Base-by-base conservation (phyloP, 257 asterid genomes). In the Solanum pennellii region DNA sequence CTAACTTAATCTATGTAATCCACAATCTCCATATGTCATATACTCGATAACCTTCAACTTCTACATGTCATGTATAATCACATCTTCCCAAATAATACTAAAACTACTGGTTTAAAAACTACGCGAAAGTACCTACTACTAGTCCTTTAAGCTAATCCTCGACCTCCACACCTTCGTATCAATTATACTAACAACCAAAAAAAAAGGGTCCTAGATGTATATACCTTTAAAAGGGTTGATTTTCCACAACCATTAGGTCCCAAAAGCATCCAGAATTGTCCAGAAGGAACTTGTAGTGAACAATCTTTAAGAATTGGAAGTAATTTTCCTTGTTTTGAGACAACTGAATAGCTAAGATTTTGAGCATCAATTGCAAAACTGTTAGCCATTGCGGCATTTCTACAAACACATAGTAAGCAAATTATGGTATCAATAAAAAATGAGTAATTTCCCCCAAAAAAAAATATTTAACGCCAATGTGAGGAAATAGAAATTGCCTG, bases 231-330 rank as follows among this genome's bases (percentile, higher is more conserved):
- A 41, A 96, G 97, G n/a, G 99, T 96, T 29, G 98, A 95, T 92
- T 96, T 96, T 82, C 99, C 99, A 76, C 94, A 96, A 59, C 98
- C 99, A 88, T 96, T 96, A 84, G 98, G 98, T 83, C 98, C 99
- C 33, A 96, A 98, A 87, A 96, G 98, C 99, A 96, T 96, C 98
- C 99, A 96, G 37, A 96, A 93, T 92, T 95, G 97, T 41, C 99
- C 98, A 52, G 96, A 86, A 35, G 99, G 98, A 87, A 96, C 91
- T 88, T 87, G 84, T 69, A 96, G 89, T 29, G 97, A 93, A 89
- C 99, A 96, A 88, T 94, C 95, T 27, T 93, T 93, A 79, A 96
- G 94, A 86, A 96, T 93, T n/a, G 95, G 94, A 31, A 92, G 60
- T 14, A 73, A 23, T 71, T 86, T 92, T 45, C 98, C 98, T 77